Evolutionary conservation across 805 yeast species (phyloP).

Genomic region (Cyberlindnera sargentensis): DNA sequence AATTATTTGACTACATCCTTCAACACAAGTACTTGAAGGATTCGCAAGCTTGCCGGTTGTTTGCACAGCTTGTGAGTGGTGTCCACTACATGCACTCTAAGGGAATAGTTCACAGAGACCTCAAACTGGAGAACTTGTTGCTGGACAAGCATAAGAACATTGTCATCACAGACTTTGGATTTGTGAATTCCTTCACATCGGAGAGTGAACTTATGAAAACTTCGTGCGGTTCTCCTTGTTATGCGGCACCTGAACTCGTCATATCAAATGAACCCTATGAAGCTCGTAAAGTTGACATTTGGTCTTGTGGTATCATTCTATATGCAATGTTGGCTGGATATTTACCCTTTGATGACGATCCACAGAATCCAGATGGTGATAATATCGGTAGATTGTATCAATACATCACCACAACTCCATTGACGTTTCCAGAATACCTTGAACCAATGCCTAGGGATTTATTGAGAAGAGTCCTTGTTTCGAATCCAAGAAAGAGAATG

Average conservation of each 20-base stretch:
- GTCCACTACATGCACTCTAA: slow-evolving; percentile 75
- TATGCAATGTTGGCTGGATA: slow-evolving; percentile 98
- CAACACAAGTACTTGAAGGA: slow-evolving; percentile 85
- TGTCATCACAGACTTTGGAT: slow-evolving; percentile 72
- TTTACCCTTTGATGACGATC: slow-evolving; percentile 96
- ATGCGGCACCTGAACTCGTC: slow-evolving; percentile 97
- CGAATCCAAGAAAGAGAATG: slow-evolving; percentile 78
- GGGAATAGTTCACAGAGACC: slow-evolving; percentile 67
- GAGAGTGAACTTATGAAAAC: slow-evolving; percentile 82
- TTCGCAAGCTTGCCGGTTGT: slow-evolving; percentile 73
- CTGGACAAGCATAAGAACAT: slow-evolving; percentile 52
- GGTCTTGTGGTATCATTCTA: slow-evolving; percentile 94
- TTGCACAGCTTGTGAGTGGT: slow-evolving; percentile 91
- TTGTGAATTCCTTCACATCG: slow-evolving; percentile 70
- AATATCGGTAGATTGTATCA: slow-evolving; percentile 86
- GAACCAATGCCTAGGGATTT: slow-evolving; percentile 88
- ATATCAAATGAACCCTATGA: slow-evolving; percentile 81
- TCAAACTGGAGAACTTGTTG: slow-evolving; percentile 66
- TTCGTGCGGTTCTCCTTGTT: slow-evolving; percentile 95
- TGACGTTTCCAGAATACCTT: slow-evolving; percentile 93
- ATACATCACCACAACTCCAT: slow-evolving; percentile 84
- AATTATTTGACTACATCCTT: slow-evolving; percentile 85
- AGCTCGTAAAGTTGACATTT: slow-evolving; percentile 89
- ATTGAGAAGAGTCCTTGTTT: slow-evolving; percentile 72
- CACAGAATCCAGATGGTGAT: slow-evolving; percentile 92